Conservation (phyloP, 352 stramenopile genomes). For the Globisporangium lucens region DNA sequence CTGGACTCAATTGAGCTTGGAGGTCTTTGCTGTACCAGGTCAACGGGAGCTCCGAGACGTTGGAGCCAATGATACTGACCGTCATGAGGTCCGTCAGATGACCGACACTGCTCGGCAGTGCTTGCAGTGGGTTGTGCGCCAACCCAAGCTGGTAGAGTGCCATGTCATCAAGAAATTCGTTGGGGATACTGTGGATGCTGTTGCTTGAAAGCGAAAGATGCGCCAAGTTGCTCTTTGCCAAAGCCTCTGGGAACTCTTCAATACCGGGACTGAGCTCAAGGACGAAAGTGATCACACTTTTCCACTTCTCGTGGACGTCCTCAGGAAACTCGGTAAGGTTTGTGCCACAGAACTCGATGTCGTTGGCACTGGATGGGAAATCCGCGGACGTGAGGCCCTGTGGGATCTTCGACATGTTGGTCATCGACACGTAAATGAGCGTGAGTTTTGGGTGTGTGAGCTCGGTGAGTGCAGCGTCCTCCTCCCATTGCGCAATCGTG, state of each 20-base stretch:
- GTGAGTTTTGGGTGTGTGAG: slow-evolving; percentile 4
- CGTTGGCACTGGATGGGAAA: slow-evolving; percentile 5
- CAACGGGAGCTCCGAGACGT: slow-evolving; percentile 3
- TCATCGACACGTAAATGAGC: slow-evolving; percentile 7
- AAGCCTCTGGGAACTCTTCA: neutral
- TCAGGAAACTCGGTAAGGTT: slow-evolving; percentile 9
- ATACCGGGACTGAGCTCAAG: slow-evolving; percentile 11
- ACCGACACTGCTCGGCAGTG: slow-evolving; percentile 1
- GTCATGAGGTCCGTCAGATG: slow-evolving; percentile 1
- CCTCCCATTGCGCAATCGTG: slow-evolving; percentile 6
- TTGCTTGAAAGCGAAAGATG: slow-evolving; percentile 15
- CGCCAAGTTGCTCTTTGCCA: slow-evolving; percentile 4
- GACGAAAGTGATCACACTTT: neutral
- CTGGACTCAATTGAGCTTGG: neutral
- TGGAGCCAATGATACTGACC: slow-evolving; percentile 4
- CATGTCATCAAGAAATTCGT: neutral
- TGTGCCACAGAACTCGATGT: slow-evolving; percentile 15
- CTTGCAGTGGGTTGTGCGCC: slow-evolving; percentile 7
- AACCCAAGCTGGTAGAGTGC: slow-evolving; percentile 2
- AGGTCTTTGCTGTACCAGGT: slow-evolving; percentile 1
- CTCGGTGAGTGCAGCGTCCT: slow-evolving; percentile 14
- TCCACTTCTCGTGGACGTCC: slow-evolving; percentile 11
- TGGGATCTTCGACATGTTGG: slow-evolving; percentile 15
- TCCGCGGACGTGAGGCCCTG: neutral
- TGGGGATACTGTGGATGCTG: neutral